phyloP scores from a whole-genome alignment of 2,329 filamentous ascomycete species.

The Lachnellula hyalina region DNA sequence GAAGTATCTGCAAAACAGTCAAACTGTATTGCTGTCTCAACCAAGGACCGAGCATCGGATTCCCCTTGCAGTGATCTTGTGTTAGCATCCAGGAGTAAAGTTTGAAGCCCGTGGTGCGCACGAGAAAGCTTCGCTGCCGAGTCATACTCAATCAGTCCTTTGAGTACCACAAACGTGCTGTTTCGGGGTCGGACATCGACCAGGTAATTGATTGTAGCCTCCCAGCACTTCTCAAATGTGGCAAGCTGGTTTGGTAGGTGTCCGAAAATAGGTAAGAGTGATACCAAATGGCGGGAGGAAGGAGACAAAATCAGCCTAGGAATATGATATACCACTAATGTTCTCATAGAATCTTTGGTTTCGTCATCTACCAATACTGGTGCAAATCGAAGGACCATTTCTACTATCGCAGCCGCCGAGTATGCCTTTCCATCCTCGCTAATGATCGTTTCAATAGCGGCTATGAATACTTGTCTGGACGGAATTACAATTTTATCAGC shows the following conservation, averaged over 20 bases:
- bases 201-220: conserved; percentile 37
- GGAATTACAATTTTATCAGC: conserved; percentile 12
- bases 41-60: conserved; percentile 38
- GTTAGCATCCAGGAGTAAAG: conserved; percentile 39
- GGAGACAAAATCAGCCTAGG: conserved; percentile 59
- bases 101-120: conserved; percentile 40
- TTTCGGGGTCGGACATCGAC: conserved; percentile 30
- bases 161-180: conserved; percentile 34
- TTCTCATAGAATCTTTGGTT: conserved; percentile 41
- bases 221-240: conserved; percentile 21
- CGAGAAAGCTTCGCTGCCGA: conserved; percentile 36
- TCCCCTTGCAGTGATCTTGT: conserved; percentile 35
- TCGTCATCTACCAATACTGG: conserved; percentile 36
- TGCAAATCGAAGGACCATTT: conserved; percentile 43
- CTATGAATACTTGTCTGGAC: conserved; percentile 19
- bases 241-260: conserved; percentile 35
- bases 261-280: conserved; percentile 55
- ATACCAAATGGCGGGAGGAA: conserved; percentile 61
- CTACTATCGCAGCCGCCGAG: conserved; percentile 55
- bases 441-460: conserved; percentile 43
- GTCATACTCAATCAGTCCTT: conserved; percentile 43
- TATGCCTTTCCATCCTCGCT: conserved; percentile 60
- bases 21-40: conserved; percentile 43
- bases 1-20: conserved; percentile 20
- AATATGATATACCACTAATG: conserved; percentile 51